Evolutionary conservation across 2,329 filamentous ascomycete genomes (phyloP).

Genomic region (Colletotrichum chrysophilum): DNA sequence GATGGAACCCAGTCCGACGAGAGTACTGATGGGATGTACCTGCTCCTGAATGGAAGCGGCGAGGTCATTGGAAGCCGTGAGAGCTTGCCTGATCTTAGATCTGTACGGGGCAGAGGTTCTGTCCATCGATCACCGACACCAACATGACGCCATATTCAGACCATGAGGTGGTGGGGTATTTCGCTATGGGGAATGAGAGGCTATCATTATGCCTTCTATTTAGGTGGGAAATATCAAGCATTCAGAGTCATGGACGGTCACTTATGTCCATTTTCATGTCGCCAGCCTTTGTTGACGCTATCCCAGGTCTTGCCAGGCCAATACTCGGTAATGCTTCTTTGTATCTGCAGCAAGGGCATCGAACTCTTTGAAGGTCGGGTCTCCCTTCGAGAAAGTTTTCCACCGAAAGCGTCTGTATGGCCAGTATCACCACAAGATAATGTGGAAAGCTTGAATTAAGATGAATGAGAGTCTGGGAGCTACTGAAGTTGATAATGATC

Average conservation of each 20-base stretch:
- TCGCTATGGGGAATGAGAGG: neutral
- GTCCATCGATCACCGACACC: neutral
- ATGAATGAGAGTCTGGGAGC: neutral
- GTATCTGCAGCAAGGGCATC: neutral
- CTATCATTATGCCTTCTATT: neutral
- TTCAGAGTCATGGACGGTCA: neutral
- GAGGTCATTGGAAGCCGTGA: conserved; percentile 13
- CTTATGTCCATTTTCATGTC: neutral
- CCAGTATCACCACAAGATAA: neutral
- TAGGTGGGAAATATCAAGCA: neutral
- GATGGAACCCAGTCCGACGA: neutral
- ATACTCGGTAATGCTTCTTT: neutral
- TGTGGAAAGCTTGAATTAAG: neutral
- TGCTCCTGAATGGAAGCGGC: neutral
- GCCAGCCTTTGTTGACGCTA: neutral
- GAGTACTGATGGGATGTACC: neutral
- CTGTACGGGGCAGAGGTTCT: conserved; percentile 10
- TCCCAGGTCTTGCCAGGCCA: neutral
- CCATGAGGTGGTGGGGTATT: neutral
- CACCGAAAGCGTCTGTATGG: neutral
- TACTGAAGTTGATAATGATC: neutral
- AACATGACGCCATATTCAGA: neutral
- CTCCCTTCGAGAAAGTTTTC: neutral
- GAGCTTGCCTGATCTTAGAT: conserved; percentile 11
- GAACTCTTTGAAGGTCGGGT: neutral